Evolutionary conservation across 2,329 filamentous ascomycete species (phyloP).

Genomic region (Mycosphaerelloides madeirae): DNA sequence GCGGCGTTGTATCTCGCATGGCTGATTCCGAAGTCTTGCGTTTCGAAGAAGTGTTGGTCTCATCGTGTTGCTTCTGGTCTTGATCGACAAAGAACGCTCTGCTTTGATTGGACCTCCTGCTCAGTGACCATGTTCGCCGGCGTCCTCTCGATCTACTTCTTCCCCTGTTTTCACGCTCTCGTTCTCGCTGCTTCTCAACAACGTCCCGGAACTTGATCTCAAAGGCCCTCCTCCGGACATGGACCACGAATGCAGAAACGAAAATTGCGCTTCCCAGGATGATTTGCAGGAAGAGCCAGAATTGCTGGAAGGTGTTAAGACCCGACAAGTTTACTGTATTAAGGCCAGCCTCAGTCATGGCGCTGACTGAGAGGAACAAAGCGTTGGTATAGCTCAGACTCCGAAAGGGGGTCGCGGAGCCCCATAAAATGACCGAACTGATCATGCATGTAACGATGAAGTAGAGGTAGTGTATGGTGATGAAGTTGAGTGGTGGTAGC

Average conservation of each 20-base stretch:
- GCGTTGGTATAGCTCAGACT: slow-evolving; percentile 58
- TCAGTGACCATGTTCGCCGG: slow-evolving; percentile 9
- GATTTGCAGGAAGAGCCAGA: slow-evolving; percentile 60
- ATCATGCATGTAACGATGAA: slow-evolving; percentile 56
- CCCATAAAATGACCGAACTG: slow-evolving; percentile 59
- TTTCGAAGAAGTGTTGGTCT: neutral
- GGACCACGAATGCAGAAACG: slow-evolving; percentile 61
- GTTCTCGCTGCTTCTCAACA: slow-evolving; percentile 40
- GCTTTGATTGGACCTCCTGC: neutral
- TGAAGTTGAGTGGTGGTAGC: slow-evolving; percentile 31
- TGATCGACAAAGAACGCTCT: neutral
- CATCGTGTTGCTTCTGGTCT: neutral
- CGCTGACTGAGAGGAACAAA: slow-evolving; percentile 62
- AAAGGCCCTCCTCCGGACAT: slow-evolving; percentile 58
- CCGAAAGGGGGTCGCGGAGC: slow-evolving; percentile 47
- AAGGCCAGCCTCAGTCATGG: slow-evolving; percentile 63
- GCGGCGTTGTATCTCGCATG: neutral
- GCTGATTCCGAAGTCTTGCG: neutral
- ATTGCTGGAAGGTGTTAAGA: slow-evolving; percentile 64
- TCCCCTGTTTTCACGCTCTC: neutral
- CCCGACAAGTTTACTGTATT: slow-evolving; percentile 62
- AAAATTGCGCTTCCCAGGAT: slow-evolving; percentile 63
- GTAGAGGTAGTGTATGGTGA: slow-evolving; percentile 59
- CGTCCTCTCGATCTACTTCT: slow-evolving; percentile 34
- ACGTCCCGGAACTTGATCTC: slow-evolving; percentile 56